Conservation (phyloP, 352 stramenopile species). For the Phytophthora sansomeana region DNA sequence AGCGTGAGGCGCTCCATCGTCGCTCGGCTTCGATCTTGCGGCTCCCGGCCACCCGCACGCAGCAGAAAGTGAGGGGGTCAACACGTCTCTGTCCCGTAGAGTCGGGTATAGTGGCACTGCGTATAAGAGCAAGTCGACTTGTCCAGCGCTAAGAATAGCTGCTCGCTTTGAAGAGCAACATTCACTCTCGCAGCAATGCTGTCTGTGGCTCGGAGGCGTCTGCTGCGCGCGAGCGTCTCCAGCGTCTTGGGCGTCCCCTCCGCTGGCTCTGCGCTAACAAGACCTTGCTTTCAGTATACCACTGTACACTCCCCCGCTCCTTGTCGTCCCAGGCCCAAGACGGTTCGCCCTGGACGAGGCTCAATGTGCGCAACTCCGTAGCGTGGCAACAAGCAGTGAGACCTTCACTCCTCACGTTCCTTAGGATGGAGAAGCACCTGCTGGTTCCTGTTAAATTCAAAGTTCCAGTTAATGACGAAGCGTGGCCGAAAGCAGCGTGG, state of each 20-base stretch:
- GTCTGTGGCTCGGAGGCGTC: background rate
- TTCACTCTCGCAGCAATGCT: background rate
- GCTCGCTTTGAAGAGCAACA: no score
- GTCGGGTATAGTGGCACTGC: no score
- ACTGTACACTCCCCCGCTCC: background rate
- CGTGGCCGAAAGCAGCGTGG: slow-evolving; percentile 11
- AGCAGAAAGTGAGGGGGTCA: background rate
- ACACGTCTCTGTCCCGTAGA: no score
- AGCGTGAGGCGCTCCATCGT: slow-evolving; percentile 49
- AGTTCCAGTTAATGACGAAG: background rate
- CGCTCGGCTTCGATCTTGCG: slow-evolving; percentile 23
- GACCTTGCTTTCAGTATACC: background rate
- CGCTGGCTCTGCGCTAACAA: background rate
- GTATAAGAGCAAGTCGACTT: no score
- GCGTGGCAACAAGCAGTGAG: slow-evolving; percentile 5
- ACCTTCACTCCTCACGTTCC: background rate
- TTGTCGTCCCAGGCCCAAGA: background rate
- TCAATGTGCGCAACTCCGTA: slow-evolving; percentile 5
- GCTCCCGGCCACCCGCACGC: slow-evolving; percentile 11
- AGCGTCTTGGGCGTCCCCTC: background rate
- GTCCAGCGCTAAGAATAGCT: no score
- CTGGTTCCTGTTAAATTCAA: background rate
- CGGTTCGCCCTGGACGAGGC: background rate
- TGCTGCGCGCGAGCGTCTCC: background rate
- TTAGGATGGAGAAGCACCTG: slow-evolving; percentile 1